Evolutionary conservation across 768 basidiomycete species (phyloP).

Genomic region (Pleurotus eryngii): DNA sequence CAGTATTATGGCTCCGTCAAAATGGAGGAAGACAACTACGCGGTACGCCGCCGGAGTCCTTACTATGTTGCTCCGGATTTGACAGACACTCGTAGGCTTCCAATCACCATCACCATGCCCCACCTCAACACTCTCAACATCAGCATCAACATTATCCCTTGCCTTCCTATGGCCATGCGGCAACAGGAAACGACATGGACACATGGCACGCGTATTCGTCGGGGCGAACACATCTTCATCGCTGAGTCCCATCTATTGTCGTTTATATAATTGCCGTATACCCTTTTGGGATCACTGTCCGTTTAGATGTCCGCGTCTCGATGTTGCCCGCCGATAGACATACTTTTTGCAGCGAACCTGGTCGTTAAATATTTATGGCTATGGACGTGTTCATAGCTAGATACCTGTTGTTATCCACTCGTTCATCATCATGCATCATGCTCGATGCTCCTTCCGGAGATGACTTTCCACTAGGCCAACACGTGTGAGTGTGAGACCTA

Average conservation of each 20-base stretch:
- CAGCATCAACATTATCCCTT: conserved; percentile 42
- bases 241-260: conserved; percentile 31
- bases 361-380: not conserved
- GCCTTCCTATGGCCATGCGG: conserved; percentile 44
- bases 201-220: conserved; percentile 66
- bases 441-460: too few species aligned
- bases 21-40: conserved; percentile 64
- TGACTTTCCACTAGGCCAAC: not conserved
- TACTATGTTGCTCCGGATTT: not conserved
- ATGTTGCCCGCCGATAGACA: not conserved
- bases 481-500: not conserved
- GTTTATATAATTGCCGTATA: conserved; percentile 11
- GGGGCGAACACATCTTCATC: conserved; percentile 59
- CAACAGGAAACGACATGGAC: conserved; percentile 46
- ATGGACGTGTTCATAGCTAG: not conserved
- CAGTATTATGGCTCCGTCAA: conserved; percentile 55
- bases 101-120: conserved; percentile 32
- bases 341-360: not conserved
- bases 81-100: conserved; percentile 17
- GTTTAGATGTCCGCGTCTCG: not conserved
- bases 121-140: conserved; percentile 31
- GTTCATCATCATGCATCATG: too few species aligned
- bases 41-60: conserved; percentile 32
- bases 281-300: conserved; percentile 8
- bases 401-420: too few species aligned